These are phyloP conservation scores for Tremella mesenterica DNA, from an alignment of 768 basidiomycete species.

Conservation along the genomic window DNA sequence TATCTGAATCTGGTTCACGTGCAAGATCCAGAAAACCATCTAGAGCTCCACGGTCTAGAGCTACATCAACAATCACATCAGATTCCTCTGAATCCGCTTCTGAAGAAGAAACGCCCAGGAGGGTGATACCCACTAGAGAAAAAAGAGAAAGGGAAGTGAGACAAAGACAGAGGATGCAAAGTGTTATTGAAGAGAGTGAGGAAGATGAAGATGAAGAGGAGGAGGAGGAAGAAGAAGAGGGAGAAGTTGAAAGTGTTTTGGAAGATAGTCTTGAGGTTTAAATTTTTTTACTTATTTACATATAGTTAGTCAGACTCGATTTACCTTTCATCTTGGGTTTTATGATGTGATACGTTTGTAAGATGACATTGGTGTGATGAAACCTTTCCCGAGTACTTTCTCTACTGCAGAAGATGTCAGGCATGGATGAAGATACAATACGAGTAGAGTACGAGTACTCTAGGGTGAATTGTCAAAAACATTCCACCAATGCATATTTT, in stretches of 20 bases:
- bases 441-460: too few relatives aligned
- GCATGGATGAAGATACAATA: too few relatives aligned
- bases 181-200: conserved; percentile 11
- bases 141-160: conserved; percentile 1
- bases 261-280: too few relatives aligned
- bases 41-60: not conserved
- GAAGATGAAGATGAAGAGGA: conserved; percentile 14
- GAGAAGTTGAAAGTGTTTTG: conserved; percentile 26
- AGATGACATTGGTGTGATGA: too few relatives aligned
- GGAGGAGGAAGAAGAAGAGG: conserved; percentile 24
- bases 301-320: not conserved
- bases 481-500: too few relatives aligned
- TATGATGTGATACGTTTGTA: too few relatives aligned
- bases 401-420: too few relatives aligned
- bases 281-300: too few relatives aligned
- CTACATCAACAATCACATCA: not conserved
- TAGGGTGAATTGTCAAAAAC: too few relatives aligned
- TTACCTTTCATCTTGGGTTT: too few relatives aligned
- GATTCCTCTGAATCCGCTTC: conserved; percentile 2
- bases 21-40: conserved; percentile 2
- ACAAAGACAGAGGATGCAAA: conserved; percentile 23
- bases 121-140: not conserved
- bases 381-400: too few relatives aligned
- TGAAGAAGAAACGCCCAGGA: conserved; percentile 8
- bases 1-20: conserved; percentile 8